These are phyloP conservation scores for Suhomyces sp. DNA, from an alignment of 805 yeast genomes.

Conservation along the genomic window DNA sequence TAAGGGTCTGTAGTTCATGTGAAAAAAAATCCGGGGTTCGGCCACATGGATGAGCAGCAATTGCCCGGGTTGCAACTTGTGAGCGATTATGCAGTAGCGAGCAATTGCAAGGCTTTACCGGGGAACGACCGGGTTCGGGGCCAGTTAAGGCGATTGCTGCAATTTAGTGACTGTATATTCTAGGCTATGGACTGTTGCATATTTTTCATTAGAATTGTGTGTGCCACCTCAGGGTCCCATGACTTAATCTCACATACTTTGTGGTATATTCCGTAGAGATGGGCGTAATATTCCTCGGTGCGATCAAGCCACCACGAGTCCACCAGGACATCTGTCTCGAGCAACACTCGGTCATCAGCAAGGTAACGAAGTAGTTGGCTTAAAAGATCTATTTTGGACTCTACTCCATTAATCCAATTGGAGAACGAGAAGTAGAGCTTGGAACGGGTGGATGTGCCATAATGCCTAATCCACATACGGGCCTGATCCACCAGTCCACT, in stretches of 20 bases:
- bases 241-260: conserved; percentile 12
- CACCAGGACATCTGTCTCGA: conserved; percentile 37
- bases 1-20: neutral
- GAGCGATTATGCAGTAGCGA: neutral
- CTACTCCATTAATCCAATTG: conserved; percentile 43
- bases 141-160: neutral
- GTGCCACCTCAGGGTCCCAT: conserved; percentile 9
- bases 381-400: conserved; percentile 23
- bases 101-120: neutral
- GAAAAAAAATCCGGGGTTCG: neutral
- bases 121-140: neutral
- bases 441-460: conserved; percentile 13
- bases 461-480: conserved; percentile 41
- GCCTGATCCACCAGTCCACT: conserved; percentile 79
- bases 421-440: conserved; percentile 54
- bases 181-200: conserved; percentile 1
- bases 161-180: neutral
- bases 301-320: conserved; percentile 19
- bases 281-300: conserved; percentile 17
- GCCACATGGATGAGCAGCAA: neutral
- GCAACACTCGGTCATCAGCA: conserved; percentile 23
- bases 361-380: conserved; percentile 16
- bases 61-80: neutral
- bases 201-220: neutral
- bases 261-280: conserved; percentile 19